Percentiles rank a stretch among this genome's conserved stretches.
Evolutionary conservation across 202 grass and related monocot genomes (phyloP).

Genomic region (Digitaria exilis): DNA sequence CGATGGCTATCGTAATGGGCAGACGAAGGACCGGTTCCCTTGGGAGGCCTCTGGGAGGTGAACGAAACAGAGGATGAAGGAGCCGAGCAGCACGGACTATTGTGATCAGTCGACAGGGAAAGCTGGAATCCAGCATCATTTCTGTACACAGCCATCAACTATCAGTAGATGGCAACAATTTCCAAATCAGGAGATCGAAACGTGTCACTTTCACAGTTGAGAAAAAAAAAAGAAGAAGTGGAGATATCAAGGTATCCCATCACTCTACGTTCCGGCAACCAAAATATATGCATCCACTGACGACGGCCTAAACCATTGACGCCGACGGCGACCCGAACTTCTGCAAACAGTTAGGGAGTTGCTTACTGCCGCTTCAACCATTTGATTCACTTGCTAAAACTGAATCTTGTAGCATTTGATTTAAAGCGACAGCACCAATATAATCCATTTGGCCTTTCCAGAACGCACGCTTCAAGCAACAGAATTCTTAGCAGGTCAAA

Average conservation of each 20-base stretch:
- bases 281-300: background rate
- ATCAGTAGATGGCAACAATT: background rate
- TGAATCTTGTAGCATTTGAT: background rate
- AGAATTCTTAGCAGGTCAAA: background rate
- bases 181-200: background rate
- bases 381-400: background rate
- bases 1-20: background rate
- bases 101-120: background rate
- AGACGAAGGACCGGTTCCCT: background rate
- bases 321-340: too few relatives aligned
- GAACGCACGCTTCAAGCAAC: constrained; percentile 24
- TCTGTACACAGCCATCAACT: background rate
- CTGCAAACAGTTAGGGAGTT: too few relatives aligned
- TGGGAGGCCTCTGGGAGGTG: background rate
- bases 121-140: background rate
- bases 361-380: background rate
- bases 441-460: background rate
- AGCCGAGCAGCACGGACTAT: background rate
- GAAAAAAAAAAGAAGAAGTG: background rate
- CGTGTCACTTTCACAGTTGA: background rate
- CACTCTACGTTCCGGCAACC: background rate
- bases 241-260: background rate
- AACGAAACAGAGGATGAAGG: background rate
- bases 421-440: background rate
- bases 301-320: background rate